Evolutionary conservation across 352 stramenopile species (phyloP).

Genomic region (Nothophytophthora sp.): DNA sequence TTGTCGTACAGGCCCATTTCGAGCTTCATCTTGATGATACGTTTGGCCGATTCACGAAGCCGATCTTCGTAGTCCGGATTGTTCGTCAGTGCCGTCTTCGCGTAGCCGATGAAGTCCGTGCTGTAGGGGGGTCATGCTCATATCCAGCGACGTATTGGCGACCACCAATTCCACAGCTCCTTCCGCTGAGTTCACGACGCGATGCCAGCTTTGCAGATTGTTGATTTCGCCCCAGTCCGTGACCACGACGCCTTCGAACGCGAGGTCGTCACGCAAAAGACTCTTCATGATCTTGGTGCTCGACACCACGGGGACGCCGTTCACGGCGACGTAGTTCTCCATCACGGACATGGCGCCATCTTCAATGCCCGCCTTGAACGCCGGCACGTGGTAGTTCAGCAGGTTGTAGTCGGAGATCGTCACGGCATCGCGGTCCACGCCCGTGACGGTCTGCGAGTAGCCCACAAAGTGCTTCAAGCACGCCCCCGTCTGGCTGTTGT

Average conservation of each 20-base stretch:
- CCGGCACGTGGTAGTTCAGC: conserved; percentile 76
- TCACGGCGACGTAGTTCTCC: conserved; percentile 91
- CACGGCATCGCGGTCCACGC: conserved; percentile 79
- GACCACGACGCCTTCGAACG: conserved; percentile 82
- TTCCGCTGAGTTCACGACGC: conserved; percentile 29
- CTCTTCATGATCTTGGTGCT: conserved; percentile 68
- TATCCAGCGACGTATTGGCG: conserved; percentile 76
- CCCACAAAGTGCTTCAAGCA: conserved; percentile 89
- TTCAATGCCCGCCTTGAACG: conserved; percentile 71
- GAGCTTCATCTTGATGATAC: conserved; percentile 73
- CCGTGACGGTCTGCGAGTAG: conserved; percentile 70
- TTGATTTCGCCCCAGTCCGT: conserved; percentile 91
- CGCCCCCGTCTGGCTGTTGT: conserved; percentile 52
- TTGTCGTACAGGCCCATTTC: conserved; percentile 61
- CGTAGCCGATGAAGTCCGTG: conserved; percentile 43
- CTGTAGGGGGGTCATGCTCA: conserved; percentile 78
- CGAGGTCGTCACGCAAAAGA: conserved; percentile 72
- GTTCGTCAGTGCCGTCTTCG: conserved; percentile 34
- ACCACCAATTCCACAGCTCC: conserved; percentile 63
- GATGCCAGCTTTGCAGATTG: conserved; percentile 66
- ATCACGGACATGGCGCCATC: conserved; percentile 86
- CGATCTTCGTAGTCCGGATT: conserved; percentile 30
- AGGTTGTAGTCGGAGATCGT: conserved; percentile 67
- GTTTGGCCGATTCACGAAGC: conserved; percentile 44
- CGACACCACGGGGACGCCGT: conserved; percentile 81